Evolutionary conservation across 2,329 filamentous ascomycete genomes (phyloP).

Genomic region (Trichoderma oligosporum): DNA sequence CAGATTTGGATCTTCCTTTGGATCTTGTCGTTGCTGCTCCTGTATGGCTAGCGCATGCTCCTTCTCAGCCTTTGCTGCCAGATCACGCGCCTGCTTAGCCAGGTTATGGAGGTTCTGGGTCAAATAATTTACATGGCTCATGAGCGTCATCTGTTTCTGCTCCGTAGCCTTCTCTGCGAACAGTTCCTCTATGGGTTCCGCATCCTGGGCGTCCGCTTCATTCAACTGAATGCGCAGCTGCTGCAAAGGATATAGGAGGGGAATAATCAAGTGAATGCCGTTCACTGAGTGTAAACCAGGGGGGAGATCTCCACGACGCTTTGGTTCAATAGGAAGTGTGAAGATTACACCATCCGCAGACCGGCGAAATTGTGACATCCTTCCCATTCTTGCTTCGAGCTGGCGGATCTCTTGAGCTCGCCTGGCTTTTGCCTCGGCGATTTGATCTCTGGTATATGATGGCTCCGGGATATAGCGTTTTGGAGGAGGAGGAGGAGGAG

Average conservation of each 20-base stretch:
- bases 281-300: conserved; percentile 57
- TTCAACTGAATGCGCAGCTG: conserved; percentile 62
- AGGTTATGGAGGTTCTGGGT: conserved; percentile 66
- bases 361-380: conserved; percentile 62
- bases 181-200: conserved; percentile 59
- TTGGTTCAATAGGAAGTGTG: conserved; percentile 65
- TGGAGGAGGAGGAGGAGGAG: conserved; percentile 20
- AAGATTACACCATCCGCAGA: conserved; percentile 67
- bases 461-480: conserved; percentile 41
- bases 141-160: conserved; percentile 59
- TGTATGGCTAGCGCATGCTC: conserved; percentile 19
- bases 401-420: conserved; percentile 66
- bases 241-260: conserved; percentile 68
- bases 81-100: conserved; percentile 49
- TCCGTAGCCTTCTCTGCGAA: conserved; percentile 58
- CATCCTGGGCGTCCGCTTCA: conserved; percentile 57
- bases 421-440: conserved; percentile 57
- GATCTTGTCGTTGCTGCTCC: conserved; percentile 13
- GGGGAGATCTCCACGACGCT: conserved; percentile 58
- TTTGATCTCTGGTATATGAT: conserved; percentile 57
- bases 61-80: conserved; percentile 22
- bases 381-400: conserved; percentile 70
- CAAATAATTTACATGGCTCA: conserved; percentile 72
- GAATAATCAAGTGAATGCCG: conserved; percentile 65
- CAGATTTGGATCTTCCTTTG: conserved; percentile 12